Evolutionary conservation across 2,329 filamentous ascomycete genomes (phyloP).

Genomic region (Venturia nashicola): DNA sequence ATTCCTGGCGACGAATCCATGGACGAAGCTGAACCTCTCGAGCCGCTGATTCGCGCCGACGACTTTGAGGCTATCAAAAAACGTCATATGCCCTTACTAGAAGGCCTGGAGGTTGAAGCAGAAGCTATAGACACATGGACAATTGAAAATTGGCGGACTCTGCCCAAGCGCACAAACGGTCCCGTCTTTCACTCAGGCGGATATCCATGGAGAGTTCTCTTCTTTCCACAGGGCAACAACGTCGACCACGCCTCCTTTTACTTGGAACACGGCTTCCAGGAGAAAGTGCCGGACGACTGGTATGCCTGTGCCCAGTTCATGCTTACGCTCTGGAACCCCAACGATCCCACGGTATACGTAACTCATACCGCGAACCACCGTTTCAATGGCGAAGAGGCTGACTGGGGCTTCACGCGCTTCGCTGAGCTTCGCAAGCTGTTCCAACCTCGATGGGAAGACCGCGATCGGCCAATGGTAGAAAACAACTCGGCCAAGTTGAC

Average conservation of each 20-base stretch:
- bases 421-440: slow-evolving; percentile 81
- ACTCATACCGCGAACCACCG: slow-evolving; percentile 79
- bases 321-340: slow-evolving; percentile 85
- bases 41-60: slow-evolving; percentile 42
- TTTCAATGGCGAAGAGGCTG: slow-evolving; percentile 90
- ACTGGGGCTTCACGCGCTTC: slow-evolving; percentile 98
- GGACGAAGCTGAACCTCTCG: slow-evolving; percentile 37
- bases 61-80: slow-evolving; percentile 75
- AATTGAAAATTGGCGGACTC: slow-evolving; percentile 66
- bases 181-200: slow-evolving; percentile 78
- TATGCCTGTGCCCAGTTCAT: slow-evolving; percentile 94
- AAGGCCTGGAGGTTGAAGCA: slow-evolving; percentile 68
- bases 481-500: slow-evolving; percentile 69
- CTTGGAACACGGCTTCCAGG: slow-evolving; percentile 83
- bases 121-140: slow-evolving; percentile 76
- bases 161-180: slow-evolving; percentile 73
- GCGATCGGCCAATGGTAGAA: slow-evolving; percentile 59
- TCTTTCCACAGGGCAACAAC: slow-evolving; percentile 93
- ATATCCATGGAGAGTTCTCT: slow-evolving; percentile 85
- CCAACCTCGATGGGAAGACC: slow-evolving; percentile 60
- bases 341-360: slow-evolving; percentile 72
- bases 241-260: slow-evolving; percentile 91
- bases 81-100: slow-evolving; percentile 59
- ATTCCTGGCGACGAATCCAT: slow-evolving; percentile 40
- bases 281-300: slow-evolving; percentile 79